Base-by-base conservation (phyloP, 2,329 filamentous ascomycete genomes). In the Fusarium concolor region DNA sequence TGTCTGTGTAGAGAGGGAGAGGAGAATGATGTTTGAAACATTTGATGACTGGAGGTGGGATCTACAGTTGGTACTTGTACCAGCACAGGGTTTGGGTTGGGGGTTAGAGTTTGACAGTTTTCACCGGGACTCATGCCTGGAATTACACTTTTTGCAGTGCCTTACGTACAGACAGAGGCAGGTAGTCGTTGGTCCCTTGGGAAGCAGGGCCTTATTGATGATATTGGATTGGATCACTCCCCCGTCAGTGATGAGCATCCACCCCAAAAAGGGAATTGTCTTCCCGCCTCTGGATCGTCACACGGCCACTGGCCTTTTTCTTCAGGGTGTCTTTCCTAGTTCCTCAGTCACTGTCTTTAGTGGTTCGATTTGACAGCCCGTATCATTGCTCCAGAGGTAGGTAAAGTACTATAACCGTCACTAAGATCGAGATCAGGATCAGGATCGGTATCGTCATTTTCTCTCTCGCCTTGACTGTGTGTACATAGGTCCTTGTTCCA, bases 121-220 rank as follows among this genome's bases (percentile, higher is more conserved):
- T 22, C 38, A 61, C 43, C 35, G 54, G 37, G 42, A 55, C 52
- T 60, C 64, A 52, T 68, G 64, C 64, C 64, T 68, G 64, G 64
- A 55, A 54, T 60, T 60, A 45, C 60, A 53, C 29, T 44, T 60
- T 62, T 29, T 31, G 41, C 43, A 52, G 59, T 61, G 55, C 58
- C 43, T 24, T 38, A 54, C n/a, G 37, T n/a, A n/a, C n/a, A n/a
- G n/a, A n/a, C n/a, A n/a, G n/a, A n/a, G 26, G 26, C 8, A 26
- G 26, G 5, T 26, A 26, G 28, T 20, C 22, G 29, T n/a, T 24
- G 37, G 42, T 57, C 45, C 46, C 59, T 62, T 61, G 45, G 45
- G 24, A 45, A 39, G 29, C 26, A 28, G 31, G 37, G 45, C 33
- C 45, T 46, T 28, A 24, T 60, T 60, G 22, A 24, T 50, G 47